Base-by-base conservation (phyloP, 306 rosid species). In the Coriaria nepalensis region DNA sequence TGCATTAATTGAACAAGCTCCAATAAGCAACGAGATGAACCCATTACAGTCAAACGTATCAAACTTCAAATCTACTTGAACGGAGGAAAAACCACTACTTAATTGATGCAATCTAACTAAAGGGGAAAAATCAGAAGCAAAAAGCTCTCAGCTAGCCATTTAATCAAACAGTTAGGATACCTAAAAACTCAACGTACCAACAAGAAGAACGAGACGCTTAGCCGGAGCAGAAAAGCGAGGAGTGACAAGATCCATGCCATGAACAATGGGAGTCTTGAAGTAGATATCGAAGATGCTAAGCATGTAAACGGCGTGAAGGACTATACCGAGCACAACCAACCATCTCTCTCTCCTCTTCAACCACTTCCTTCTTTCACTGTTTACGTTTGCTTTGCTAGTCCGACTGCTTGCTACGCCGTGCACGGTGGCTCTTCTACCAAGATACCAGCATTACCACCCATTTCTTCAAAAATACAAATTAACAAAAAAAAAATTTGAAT, bases 211-310 rank as follows among this genome's bases (percentile, higher is more conserved):
- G 12, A 86, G 79, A 20, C 96, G 93, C 44, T 76, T 86, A 37
- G 93, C 96, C 0, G 96, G 96, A n/a, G 83, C 81, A 7, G 66
- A 0, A 62, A 81, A 81, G 39, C 90, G 83, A 32, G 96, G 96
- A 7, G 66, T 43, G 50, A 86, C 86, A 8, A 52, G 85, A 68
- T 82, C 78, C 43, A 86, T 62, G 59, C 96, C 96, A 37, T 57
- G 93, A 6, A 86, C 96, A 57, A 86, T 72, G 61, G 96, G 96
- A 15, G 74, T 58, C 67, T 86, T 86, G 74, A 86, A 86, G 64
- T 86, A 86, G 32, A 86, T 86, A 44, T 86, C 96, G 67, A 86
- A 81, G 63, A 86, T 86, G 68, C 96, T 86, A 52, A 86, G 81
- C 93, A 86, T 78, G 45, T 79, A 86, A 45, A 86, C 77, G 37